phyloP scores from a whole-genome alignment of 345 rosid genomes.

The Eucalyptus rudis region DNA sequence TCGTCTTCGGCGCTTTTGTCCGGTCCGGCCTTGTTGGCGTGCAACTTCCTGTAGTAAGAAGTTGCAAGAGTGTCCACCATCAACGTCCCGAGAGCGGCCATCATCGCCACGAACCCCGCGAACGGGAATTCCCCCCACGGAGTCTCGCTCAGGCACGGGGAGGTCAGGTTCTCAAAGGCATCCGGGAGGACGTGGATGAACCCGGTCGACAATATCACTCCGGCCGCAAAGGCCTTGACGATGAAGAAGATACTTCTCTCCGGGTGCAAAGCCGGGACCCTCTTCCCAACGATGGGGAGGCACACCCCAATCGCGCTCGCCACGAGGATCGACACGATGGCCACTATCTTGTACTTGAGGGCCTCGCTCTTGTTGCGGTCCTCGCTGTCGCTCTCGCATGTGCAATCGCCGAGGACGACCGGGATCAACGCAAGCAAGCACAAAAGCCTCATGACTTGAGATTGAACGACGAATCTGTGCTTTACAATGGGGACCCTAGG shows the following conservation, averaged over 20 bases:
- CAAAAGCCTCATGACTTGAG: background rate
- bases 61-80: constrained; percentile 53
- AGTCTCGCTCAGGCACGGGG: constrained; percentile 32
- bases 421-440: background rate
- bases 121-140: constrained; percentile 86
- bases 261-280: constrained; percentile 15
- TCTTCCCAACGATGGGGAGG: constrained; percentile 26
- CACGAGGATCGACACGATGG: constrained; percentile 31
- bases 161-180: constrained; percentile 53
- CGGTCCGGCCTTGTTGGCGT: constrained; percentile 1
- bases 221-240: constrained; percentile 61
- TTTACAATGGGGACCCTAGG: background rate
- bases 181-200: constrained; percentile 83
- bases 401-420: background rate
- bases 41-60: constrained; percentile 11
- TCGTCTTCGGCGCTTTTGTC: constrained; percentile 6
- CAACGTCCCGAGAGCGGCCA: constrained; percentile 46
- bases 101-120: constrained; percentile 70
- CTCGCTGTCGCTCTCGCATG: background rate
- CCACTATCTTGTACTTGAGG: constrained; percentile 21
- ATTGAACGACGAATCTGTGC: background rate
- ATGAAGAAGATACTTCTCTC: constrained; percentile 27
- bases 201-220: constrained; percentile 69
- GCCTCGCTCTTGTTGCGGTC: background rate
- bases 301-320: constrained; percentile 34